These are phyloP conservation scores for Jaenimonas drosophilae DNA, from an alignment of 208 protist genomes.

Conservation along the genomic window DNA sequence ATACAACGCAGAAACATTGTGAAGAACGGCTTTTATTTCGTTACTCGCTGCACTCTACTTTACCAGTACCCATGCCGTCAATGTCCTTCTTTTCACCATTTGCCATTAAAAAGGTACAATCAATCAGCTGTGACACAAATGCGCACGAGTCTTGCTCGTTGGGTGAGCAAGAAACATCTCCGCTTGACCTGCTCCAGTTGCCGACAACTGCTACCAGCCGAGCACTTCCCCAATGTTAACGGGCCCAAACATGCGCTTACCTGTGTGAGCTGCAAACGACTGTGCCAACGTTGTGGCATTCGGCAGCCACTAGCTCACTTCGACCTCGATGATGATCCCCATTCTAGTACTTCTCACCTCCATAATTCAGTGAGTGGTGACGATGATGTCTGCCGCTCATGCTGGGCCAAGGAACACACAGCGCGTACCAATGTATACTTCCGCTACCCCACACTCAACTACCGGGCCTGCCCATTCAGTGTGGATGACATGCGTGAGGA, in stretches of 20 bases:
- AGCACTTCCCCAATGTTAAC: slow-evolving; percentile 45
- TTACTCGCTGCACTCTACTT: too few species aligned
- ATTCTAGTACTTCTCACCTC: background rate
- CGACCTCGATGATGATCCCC: slow-evolving; percentile 7
- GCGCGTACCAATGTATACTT: slow-evolving; percentile 83
- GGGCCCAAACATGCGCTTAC: slow-evolving; percentile 24
- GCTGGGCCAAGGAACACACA: slow-evolving; percentile 60
- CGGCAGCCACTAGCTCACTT: slow-evolving; percentile 48
- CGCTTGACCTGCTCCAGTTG: slow-evolving; percentile 53
- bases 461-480: slow-evolving; percentile 73
- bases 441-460: slow-evolving; percentile 81
- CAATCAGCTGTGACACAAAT: slow-evolving; percentile 1
- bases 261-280: slow-evolving; percentile 59
- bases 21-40: background rate
- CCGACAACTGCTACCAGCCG: slow-evolving; percentile 44
- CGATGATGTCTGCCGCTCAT: slow-evolving; percentile 43
- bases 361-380: slow-evolving; percentile 2
- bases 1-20: background rate
- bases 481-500: slow-evolving; percentile 71
- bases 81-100: slow-evolving; percentile 1
- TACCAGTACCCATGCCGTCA: too few species aligned
- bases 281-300: slow-evolving; percentile 65
- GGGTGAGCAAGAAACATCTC: slow-evolving; percentile 62
- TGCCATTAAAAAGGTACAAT: background rate
- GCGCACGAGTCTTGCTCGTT: slow-evolving; percentile 4